A percentile compares a stretch with the other conserved stretches of the same genome.
phyloP scores from a whole-genome alignment of 148 eudicot genomes.

The Vaccinium darrowii region DNA sequence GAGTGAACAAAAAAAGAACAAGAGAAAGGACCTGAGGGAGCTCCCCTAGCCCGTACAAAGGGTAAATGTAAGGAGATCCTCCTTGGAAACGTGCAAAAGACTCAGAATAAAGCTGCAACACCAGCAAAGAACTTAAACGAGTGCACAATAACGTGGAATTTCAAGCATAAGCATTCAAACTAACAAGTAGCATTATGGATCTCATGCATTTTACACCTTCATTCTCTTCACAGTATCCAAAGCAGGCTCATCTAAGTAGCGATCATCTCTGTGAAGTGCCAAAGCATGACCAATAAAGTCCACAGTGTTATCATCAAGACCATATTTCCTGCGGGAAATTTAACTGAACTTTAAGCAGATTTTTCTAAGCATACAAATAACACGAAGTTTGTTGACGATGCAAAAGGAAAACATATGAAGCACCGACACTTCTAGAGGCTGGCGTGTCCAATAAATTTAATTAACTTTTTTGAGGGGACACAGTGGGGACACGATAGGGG shows the following conservation, averaged over 20 bases:
- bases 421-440: too few species aligned
- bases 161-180: neutral
- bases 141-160: neutral
- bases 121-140: slow-evolving; percentile 1
- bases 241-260: slow-evolving; percentile 82
- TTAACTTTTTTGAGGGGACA: too few species aligned
- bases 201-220: slow-evolving; percentile 49
- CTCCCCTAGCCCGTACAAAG: slow-evolving; percentile 92
- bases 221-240: slow-evolving; percentile 91
- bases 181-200: neutral
- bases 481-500: too few species aligned
- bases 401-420: neutral
- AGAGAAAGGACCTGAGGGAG: slow-evolving; percentile 75
- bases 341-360: neutral
- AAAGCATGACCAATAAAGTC: slow-evolving; percentile 94
- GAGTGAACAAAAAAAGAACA: neutral
- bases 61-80: slow-evolving; percentile 96
- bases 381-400: neutral
- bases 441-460: too few species aligned
- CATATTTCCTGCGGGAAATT: slow-evolving; percentile 64
- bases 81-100: slow-evolving; percentile 94
- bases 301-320: slow-evolving; percentile 88
- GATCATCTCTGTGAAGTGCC: slow-evolving; percentile 94
- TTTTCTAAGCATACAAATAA: neutral
- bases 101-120: slow-evolving; percentile 73